Conservation (phyloP, 495 filamentous ascomycete species). For the Aspergillus saccharolyticus region DNA sequence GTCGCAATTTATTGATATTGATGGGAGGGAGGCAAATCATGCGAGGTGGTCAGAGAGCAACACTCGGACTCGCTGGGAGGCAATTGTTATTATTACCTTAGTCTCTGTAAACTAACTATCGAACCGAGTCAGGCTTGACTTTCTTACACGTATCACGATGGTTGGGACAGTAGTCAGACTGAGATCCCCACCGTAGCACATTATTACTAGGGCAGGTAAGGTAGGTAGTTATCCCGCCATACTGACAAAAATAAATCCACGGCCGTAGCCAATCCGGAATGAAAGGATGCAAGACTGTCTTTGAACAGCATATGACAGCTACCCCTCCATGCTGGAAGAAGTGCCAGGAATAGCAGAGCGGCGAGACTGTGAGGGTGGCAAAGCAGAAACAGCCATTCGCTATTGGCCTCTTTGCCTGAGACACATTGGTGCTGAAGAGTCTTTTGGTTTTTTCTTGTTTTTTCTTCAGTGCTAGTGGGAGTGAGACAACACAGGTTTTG, state of each 20-base stretch:
- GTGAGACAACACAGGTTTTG: conserved; percentile 11
- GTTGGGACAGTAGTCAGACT: background rate
- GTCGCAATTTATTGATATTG: background rate
- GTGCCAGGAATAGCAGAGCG: conserved; percentile 6
- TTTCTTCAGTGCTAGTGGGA: conserved; percentile 2
- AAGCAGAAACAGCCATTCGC: conserved; percentile 3
- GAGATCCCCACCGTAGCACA: background rate
- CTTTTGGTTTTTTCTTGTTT: too few species aligned
- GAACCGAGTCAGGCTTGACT: background rate
- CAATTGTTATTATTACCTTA: background rate
- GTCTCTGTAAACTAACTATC: background rate
- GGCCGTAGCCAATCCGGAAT: conserved; percentile 2
- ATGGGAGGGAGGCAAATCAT: background rate
- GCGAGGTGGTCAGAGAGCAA: background rate
- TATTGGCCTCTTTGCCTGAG: conserved; percentile 14
- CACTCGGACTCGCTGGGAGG: background rate
- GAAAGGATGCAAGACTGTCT: background rate
- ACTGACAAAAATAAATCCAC: conserved; percentile 14
- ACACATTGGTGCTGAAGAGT: conserved; percentile 8
- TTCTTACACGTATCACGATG: background rate
- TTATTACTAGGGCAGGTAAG: background rate
- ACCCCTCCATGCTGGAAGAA: conserved; percentile 4
- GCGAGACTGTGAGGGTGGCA: conserved; percentile 4
- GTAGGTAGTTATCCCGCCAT: conserved; percentile 4
- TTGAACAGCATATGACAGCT: conserved; percentile 10